These are phyloP conservation scores for Trichoderma sp. DNA, from an alignment of 2,329 filamentous ascomycete genomes.

Conservation along the genomic window DNA sequence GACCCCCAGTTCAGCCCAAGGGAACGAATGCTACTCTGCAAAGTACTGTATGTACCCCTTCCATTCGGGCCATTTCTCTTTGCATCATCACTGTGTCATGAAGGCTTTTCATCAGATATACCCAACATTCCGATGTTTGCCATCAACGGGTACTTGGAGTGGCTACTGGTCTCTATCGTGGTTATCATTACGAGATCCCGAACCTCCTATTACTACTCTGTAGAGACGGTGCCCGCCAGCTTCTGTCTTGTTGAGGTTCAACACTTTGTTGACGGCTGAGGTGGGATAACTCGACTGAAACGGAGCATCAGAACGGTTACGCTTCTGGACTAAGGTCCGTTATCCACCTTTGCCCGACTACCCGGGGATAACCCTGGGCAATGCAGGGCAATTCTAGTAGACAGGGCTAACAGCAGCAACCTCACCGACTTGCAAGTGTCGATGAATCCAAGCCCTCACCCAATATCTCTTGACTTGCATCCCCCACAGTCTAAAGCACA, in stretches of 20 bases:
- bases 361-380: background rate
- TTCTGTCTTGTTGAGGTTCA: background rate
- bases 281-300: background rate
- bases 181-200: no score
- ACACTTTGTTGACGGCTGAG: background rate
- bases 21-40: background rate
- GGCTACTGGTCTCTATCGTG: background rate
- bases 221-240: background rate
- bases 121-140: background rate
- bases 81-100: background rate
- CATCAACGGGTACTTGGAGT: background rate
- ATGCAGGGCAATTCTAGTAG: background rate
- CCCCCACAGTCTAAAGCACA: background rate
- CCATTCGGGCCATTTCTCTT: background rate
- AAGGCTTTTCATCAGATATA: background rate
- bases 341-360: slow-evolving; percentile 9
- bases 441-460: background rate
- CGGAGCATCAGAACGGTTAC: background rate
- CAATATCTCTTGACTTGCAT: background rate
- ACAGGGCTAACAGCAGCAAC: background rate
- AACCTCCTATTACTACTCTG: no score
- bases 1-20: background rate
- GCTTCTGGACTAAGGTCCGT: background rate
- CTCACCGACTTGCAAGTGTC: background rate
- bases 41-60: background rate